Conservation (phyloP, 2,329 filamentous ascomycete species). For the Teratosphaeria gauchensis region DNA sequence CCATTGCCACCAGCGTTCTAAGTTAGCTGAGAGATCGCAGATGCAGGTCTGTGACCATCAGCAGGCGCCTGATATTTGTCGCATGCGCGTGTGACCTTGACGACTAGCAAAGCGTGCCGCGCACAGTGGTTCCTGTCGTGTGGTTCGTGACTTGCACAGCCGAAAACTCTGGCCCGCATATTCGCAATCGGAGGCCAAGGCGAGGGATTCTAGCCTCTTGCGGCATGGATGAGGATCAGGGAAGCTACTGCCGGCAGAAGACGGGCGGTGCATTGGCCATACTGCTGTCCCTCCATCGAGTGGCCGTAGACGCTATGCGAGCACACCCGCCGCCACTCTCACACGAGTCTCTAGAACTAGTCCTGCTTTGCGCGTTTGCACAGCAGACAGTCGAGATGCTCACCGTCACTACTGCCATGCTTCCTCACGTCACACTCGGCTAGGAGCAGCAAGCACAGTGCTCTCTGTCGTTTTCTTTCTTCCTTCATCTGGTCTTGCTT, state of each 20-base stretch:
- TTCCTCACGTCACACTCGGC: neutral
- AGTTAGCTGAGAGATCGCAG: neutral
- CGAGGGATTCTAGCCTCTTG: neutral
- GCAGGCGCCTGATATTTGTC: neutral
- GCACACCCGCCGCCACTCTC: neutral
- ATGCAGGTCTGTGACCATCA: neutral
- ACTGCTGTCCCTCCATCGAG: neutral
- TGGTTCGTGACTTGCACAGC: neutral
- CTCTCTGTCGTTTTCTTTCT: neutral
- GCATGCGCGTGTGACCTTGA: neutral
- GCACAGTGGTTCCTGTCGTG: neutral
- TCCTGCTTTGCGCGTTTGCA: neutral
- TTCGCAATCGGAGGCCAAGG: neutral
- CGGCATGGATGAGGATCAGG: neutral
- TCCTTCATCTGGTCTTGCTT: neutral
- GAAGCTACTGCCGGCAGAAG: neutral
- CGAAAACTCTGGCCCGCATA: neutral
- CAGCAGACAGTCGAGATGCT: neutral
- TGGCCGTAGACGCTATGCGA: neutral
- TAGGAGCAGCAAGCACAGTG: neutral
- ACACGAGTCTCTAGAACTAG: neutral
- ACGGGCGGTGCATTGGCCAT: neutral
- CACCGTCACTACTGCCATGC: constrained; percentile 1
- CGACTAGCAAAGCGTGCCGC: neutral
- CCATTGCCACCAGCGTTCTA: neutral